Base-by-base conservation (phyloP, 371 early-diverging fungal species). In the Mucor velutinosus region DNA sequence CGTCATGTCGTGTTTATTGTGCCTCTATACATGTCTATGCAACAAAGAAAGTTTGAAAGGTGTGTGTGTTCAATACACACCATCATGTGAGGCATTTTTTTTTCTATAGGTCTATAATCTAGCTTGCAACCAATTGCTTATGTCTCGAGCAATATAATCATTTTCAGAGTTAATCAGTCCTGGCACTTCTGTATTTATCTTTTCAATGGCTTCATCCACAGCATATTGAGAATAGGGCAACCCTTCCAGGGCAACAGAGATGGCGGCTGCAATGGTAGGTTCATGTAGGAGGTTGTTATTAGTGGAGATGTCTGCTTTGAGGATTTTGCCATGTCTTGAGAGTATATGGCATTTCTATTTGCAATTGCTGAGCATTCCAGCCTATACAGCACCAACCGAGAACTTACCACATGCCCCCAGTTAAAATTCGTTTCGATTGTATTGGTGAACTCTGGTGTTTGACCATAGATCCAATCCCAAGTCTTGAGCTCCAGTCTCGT, bases 381-480 rank as follows among this genome's bases (percentile, higher is more conserved):
- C 4, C 19, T 0, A 49, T 21, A 23, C 49, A 17, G 19, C 3
- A 4, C 11, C 23, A 6, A 7, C 15, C 64, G 17, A 11, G 12
- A 56, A 39, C 80, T 69, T 86, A 90, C 91, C 76, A 88, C 83
- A 62, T 73, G 70, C 19, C 88, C 91, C 90, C 90, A 91, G 0
- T 71, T 19, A 67, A 90, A 89, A 17, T 65, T 57, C 7, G 74
- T 72, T 33, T 86, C 80, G 12, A 89, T 60, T 33, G 80, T 71
- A 71, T 90, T 86, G n/a, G 88, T 88, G 65, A 97, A 97, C 72
- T 92, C 91, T 11, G 98, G 97, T 17, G 97, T 97, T 79, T 95
- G 94, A 5, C 95, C 97, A 67, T 86, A 96, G 43, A 88, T 87
- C 96, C 97, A 97, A 39, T 95, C 94, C 94, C 94, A 95, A 21